These are phyloP conservation scores for Trichoderma brevicompactum DNA, from an alignment of 2,329 filamentous ascomycete genomes.

Conservation along the genomic window DNA sequence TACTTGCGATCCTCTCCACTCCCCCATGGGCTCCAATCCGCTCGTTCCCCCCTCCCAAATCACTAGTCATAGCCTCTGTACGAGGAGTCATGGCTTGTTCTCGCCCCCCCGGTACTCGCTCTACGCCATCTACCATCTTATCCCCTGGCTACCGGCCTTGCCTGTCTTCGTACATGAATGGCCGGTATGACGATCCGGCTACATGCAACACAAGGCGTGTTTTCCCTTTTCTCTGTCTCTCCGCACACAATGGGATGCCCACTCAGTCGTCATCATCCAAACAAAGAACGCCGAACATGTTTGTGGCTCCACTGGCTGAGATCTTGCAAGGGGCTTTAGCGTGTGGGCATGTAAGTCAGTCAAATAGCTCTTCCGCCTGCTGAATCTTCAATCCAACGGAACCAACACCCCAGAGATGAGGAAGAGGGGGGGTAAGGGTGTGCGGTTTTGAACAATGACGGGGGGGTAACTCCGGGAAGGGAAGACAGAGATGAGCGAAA, in stretches of 20 bases:
- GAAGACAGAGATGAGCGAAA: slow-evolving; percentile 12
- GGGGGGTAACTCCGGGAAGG: neutral
- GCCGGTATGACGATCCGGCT: slow-evolving; percentile 19
- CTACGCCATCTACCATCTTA: too few relatives aligned
- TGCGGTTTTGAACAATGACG: neutral
- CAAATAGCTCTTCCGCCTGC: slow-evolving; percentile 11
- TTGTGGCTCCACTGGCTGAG: slow-evolving; percentile 13
- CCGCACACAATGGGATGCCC: neutral
- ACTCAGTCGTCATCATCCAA: neutral
- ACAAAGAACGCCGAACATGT: neutral
- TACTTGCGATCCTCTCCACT: slow-evolving; percentile 16
- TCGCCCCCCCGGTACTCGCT: neutral
- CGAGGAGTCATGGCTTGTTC: neutral
- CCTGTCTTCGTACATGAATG: neutral
- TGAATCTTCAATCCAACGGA: slow-evolving; percentile 19
- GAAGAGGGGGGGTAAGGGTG: slow-evolving; percentile 10
- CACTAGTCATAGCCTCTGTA: neutral
- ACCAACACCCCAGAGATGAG: slow-evolving; percentile 15
- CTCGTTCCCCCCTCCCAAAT: neutral
- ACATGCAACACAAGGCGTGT: slow-evolving; percentile 16
- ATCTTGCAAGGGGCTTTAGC: slow-evolving; percentile 22
- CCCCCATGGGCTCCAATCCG: neutral
- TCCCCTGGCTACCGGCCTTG: too few relatives aligned
- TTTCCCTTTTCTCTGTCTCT: slow-evolving; percentile 4
- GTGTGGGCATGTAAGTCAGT: slow-evolving; percentile 14